These are phyloP conservation scores for Schwanniomyces yamadae DNA, from an alignment of 805 yeast species.

Conservation along the genomic window DNA sequence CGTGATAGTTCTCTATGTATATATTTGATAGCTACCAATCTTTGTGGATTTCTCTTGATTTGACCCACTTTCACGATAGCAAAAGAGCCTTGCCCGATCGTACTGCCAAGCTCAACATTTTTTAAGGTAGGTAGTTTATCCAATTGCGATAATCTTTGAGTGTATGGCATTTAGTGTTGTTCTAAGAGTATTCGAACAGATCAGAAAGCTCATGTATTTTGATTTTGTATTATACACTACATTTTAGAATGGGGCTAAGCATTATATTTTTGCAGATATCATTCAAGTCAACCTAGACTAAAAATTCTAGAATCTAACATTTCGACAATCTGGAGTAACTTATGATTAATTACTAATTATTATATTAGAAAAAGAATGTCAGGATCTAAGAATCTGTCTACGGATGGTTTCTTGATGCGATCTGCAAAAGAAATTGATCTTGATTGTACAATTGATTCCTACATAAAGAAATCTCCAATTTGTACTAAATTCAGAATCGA, in stretches of 20 bases:
- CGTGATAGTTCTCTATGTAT: conserved; percentile 6
- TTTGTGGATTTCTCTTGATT: conserved; percentile 1
- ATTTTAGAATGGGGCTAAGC: neutral
- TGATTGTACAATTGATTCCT: conserved; percentile 21
- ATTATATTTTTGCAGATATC: too few species aligned
- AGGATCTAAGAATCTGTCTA: too few species aligned
- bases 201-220: neutral
- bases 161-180: conserved; percentile 15
- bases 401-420: too few species aligned
- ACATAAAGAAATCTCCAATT: conserved; percentile 21
- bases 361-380: too few species aligned
- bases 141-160: conserved; percentile 6
- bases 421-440: too few species aligned
- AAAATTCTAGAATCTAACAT: too few species aligned
- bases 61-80: conserved; percentile 6
- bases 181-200: too few species aligned
- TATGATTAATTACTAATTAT: too few species aligned
- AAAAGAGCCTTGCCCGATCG: conserved; percentile 7
- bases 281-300: too few species aligned
- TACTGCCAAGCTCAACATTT: conserved; percentile 11
- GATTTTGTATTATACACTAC: conserved; percentile 1
- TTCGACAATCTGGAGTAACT: too few species aligned
- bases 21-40: conserved; percentile 7
- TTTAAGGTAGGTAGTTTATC: conserved; percentile 4
- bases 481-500: conserved; percentile 20